Evolutionary conservation across 2,329 filamentous ascomycete species (phyloP).

Genomic region (Dendrostoma leiphaemia): DNA sequence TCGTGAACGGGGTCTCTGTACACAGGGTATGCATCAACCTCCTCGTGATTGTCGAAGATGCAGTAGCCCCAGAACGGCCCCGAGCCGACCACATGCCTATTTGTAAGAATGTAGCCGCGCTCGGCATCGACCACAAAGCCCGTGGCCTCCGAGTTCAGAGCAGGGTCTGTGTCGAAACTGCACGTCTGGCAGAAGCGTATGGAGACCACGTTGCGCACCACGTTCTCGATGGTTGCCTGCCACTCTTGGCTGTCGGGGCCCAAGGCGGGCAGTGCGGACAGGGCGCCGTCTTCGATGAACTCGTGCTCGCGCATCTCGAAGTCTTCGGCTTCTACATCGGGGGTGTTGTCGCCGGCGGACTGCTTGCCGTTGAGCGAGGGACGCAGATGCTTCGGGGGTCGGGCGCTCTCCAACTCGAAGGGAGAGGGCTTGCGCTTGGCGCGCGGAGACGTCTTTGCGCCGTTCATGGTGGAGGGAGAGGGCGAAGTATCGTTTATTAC

Average conservation of each 20-base stretch:
- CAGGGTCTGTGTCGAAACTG: slow-evolving; percentile 95
- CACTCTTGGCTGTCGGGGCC: slow-evolving; percentile 74
- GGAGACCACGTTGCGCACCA: slow-evolving; percentile 95
- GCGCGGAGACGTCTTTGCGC: slow-evolving; percentile 20
- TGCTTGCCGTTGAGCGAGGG: slow-evolving; percentile 23
- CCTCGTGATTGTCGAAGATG: slow-evolving; percentile 97
- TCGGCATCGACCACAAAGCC: slow-evolving; percentile 97
- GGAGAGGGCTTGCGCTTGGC: slow-evolving; percentile 27
- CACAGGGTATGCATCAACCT: slow-evolving; percentile 93
- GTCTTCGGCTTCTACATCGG: slow-evolving; percentile 20
- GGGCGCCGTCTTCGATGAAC: slow-evolving; percentile 13
- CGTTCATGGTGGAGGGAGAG: slow-evolving; percentile 22
- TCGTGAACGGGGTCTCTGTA: slow-evolving; percentile 99
- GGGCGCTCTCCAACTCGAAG: slow-evolving; percentile 17
- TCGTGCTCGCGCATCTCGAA: slow-evolving; percentile 18
- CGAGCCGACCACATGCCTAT: slow-evolving; percentile 89
- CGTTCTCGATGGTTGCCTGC: slow-evolving; percentile 92
- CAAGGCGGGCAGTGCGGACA: slow-evolving; percentile 30
- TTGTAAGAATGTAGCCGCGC: slow-evolving; percentile 83
- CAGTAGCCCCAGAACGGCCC: slow-evolving; percentile 98
- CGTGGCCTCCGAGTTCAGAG: slow-evolving; percentile 91
- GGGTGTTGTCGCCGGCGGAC: slow-evolving; percentile 23
- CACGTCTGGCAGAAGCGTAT: slow-evolving; percentile 98
- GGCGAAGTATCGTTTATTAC: neutral
- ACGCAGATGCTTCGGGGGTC: slow-evolving; percentile 24